These are phyloP conservation scores for Sporodiniella umbellata DNA, from an alignment of 371 early-diverging fungal species.

Conservation along the genomic window DNA sequence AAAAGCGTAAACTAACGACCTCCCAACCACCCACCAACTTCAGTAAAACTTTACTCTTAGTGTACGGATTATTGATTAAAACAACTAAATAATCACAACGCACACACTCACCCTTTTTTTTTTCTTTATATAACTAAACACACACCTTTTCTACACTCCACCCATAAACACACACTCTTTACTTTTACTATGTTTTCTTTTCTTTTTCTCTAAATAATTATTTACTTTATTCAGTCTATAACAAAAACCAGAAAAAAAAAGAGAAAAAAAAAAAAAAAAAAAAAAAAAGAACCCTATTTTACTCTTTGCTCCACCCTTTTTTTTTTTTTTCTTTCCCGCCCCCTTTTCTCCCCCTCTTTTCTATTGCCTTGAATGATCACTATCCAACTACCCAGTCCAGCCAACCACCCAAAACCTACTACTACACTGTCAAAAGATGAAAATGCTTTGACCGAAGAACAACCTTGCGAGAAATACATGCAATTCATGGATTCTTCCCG, in stretches of 20 bases:
- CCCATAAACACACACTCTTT: not conserved
- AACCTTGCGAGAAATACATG: constrained; percentile 24
- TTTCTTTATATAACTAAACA: too few species aligned
- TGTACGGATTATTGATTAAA: not conserved
- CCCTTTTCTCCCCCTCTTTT: not conserved
- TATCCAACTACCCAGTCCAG: not conserved
- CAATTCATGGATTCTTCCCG: constrained; percentile 28
- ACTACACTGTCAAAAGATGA: not conserved
- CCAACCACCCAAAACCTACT: not conserved
- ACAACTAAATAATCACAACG: too few species aligned
- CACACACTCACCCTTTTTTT: too few species aligned
- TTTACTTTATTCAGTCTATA: too few species aligned
- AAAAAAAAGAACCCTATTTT: not conserved
- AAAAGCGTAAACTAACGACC: too few species aligned
- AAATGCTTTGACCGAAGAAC: constrained; percentile 9
- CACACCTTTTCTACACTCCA: not conserved
- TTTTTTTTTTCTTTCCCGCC: not conserved
- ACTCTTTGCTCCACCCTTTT: too few species aligned
- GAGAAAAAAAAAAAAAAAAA: not conserved
- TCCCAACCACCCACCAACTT: too few species aligned
- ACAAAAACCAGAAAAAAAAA: not conserved
- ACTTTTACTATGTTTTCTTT: not conserved
- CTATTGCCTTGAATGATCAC: not conserved
- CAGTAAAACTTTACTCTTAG: not conserved
- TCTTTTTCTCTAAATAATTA: not conserved